These are phyloP conservation scores for Tuber aestivum DNA, from an alignment of 495 filamentous ascomycete genomes.

Conservation along the genomic window DNA sequence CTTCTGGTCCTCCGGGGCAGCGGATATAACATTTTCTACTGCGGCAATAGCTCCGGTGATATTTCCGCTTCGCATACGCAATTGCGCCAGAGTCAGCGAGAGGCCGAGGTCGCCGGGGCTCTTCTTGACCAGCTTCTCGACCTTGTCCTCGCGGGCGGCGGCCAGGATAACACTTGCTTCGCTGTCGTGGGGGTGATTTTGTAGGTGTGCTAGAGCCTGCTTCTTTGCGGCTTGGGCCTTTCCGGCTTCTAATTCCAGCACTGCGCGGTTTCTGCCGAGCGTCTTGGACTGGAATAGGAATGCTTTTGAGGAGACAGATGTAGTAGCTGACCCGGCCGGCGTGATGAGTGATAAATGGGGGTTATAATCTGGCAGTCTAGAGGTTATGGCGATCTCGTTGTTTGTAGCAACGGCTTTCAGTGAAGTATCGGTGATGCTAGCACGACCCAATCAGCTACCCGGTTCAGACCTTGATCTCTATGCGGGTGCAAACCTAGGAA, in stretches of 20 bases:
- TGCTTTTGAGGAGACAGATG: constrained; percentile 46
- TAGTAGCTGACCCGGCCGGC: constrained; percentile 51
- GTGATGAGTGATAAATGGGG: constrained; percentile 64
- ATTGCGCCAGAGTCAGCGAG: constrained; percentile 72
- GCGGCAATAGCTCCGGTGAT: constrained; percentile 66
- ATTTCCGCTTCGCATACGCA: constrained; percentile 72
- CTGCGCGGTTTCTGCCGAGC: constrained; percentile 63
- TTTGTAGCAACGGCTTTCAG: constrained; percentile 72
- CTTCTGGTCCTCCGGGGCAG: constrained; percentile 60
- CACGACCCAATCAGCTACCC: constrained; percentile 41
- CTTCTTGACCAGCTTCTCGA: constrained; percentile 63
- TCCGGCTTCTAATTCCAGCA: constrained; percentile 66
- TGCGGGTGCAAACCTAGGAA: constrained; percentile 53
- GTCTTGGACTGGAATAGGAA: constrained; percentile 66
- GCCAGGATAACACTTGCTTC: constrained; percentile 58
- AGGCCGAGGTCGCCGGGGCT: constrained; percentile 79
- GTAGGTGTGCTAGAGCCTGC: constrained; percentile 44
- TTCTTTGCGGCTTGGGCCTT: constrained; percentile 66
- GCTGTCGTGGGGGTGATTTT: constrained; percentile 23
- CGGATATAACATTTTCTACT: constrained; percentile 58
- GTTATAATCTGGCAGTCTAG: constrained; percentile 57
- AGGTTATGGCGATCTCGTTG: constrained; percentile 57
- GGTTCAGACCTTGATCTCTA: background rate
- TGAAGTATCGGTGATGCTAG: constrained; percentile 70
- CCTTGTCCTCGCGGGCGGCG: constrained; percentile 74